These are phyloP conservation scores for Dactylellina haptotyla DNA, from an alignment of 2,329 filamentous ascomycete species.

Conservation along the genomic window DNA sequence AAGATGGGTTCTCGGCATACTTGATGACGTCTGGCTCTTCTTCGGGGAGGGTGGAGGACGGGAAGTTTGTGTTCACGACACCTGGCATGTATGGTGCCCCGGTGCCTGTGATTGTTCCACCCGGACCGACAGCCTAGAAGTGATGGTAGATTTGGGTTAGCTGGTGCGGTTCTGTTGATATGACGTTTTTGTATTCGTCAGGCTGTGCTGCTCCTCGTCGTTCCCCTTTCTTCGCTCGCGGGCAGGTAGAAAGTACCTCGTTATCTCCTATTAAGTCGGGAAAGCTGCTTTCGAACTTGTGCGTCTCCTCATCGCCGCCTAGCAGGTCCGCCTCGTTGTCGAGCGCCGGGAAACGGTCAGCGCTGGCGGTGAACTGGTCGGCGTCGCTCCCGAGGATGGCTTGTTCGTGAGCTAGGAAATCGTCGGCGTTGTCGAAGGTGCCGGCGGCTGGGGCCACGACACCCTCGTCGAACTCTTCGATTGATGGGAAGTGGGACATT, in stretches of 20 bases:
- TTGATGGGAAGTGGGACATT: slow-evolving; percentile 83
- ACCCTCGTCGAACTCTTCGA: slow-evolving; percentile 78
- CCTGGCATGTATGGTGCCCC: slow-evolving; percentile 68
- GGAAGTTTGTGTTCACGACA: slow-evolving; percentile 63
- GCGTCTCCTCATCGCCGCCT: slow-evolving; percentile 68
- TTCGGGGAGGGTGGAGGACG: slow-evolving; percentile 69
- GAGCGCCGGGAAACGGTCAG: slow-evolving; percentile 41
- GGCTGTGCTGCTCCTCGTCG: no score
- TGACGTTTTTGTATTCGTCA: neutral
- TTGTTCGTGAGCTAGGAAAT: slow-evolving; percentile 92
- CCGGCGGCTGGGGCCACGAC: slow-evolving; percentile 60
- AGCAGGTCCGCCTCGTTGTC: slow-evolving; percentile 76
- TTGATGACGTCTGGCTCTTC: slow-evolving; percentile 88
- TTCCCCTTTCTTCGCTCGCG: neutral
- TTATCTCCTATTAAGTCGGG: slow-evolving; percentile 76
- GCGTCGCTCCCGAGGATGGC: slow-evolving; percentile 92
- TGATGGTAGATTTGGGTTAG: slow-evolving; percentile 5
- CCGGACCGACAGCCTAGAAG: slow-evolving; percentile 74
- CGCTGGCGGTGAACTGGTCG: slow-evolving; percentile 78
- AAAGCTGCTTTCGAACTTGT: slow-evolving; percentile 84
- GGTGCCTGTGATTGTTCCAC: slow-evolving; percentile 81
- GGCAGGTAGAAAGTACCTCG: slow-evolving; percentile 39
- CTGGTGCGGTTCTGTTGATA: neutral
- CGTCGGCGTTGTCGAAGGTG: slow-evolving; percentile 71
- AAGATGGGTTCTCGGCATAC: slow-evolving; percentile 58